A percentile compares a stretch with the other conserved stretches of the same genome.
Evolutionary conservation across 176 grass and related monocot genomes (phyloP).

Genomic region (Carex kokanica): DNA sequence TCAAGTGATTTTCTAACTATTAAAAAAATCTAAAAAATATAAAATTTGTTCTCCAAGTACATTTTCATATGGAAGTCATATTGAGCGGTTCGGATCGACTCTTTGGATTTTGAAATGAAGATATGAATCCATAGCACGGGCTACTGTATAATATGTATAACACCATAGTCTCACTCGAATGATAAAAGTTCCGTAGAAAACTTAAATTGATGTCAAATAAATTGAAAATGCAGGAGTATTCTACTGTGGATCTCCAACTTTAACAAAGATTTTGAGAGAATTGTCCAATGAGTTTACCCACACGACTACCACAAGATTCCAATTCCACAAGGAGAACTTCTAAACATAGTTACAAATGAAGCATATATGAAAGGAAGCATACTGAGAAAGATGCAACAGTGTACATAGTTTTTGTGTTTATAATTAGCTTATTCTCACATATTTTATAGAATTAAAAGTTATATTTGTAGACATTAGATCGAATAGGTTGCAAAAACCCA

Average conservation of each 20-base stretch:
- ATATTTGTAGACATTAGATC: conserved; percentile 16
- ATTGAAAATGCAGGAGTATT: conserved; percentile 80
- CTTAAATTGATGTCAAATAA: not conserved
- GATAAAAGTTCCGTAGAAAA: conserved; percentile 12
- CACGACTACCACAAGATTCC: conserved; percentile 81
- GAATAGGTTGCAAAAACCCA: not conserved
- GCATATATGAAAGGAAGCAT: conserved; percentile 32
- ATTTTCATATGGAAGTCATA: no score
- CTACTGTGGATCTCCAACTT: conserved; percentile 79
- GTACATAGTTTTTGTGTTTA: conserved; percentile 32
- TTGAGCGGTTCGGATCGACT: no score
- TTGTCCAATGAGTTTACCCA: conserved; percentile 93
- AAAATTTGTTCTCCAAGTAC: no score
- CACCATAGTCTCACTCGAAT: no score
- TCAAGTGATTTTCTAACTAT: no score
- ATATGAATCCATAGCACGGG: no score
- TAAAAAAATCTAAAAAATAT: no score
- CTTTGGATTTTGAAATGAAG: no score
- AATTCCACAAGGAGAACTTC: conserved; percentile 99
- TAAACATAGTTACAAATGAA: conserved; percentile 34
- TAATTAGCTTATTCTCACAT: conserved; percentile 23
- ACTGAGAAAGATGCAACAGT: conserved; percentile 37
- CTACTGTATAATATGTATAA: not conserved
- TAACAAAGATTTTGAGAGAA: conserved; percentile 74
- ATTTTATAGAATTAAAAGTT: conserved; percentile 15